Base-by-base conservation (phyloP, 202 grass and related monocot species). In the Cymbopogon flexuosus region DNA sequence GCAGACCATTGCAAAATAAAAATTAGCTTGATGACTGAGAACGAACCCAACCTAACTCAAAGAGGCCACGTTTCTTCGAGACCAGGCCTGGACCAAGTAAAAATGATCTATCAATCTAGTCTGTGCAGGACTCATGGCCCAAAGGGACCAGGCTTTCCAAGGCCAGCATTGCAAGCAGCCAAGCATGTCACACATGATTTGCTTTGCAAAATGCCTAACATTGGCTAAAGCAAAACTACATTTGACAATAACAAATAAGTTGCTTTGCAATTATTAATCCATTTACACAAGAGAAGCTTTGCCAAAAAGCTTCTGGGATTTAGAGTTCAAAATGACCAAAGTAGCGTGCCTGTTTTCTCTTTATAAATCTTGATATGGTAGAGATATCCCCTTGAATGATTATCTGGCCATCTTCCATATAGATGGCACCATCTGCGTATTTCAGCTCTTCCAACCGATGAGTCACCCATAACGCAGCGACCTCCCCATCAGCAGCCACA, bases 371-470 rank as follows among this genome's bases (percentile, higher is more conserved):
- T 42, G 88, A 83, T 79, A 93, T 83, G 29, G 62, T 88, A 6
- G 88, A 84, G 9, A 83, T 60, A 67, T 93, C 79, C 0, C 92
- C 95, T 56, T 98, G 88, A 76, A 86, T 72, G 58, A 98, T 63
- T 75, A 89, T 98, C 69, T 56, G 79, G 3, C 95, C 95, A 69
- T 93, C 88, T 88, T 98, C 95, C 95, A 98, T 98, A 40, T 98
- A 98, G 57, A 94, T 93, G 84, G 95, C 92, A 72, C 92, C 92
- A 84, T 98, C 90, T 31, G 95, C 92, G 24, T 93, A 98, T 88
- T 86, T 83, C 12, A 98, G 87, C 91, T 98, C 95, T 83, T 98
- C 92, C 8, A 98, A 88, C 15, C 95, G 92, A 81, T 98, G 95
- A 11, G 95, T 98, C 46, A 98, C 95, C 95, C 95, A 98, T 64